A percentile compares a stretch with the other conserved stretches of the same genome.
Evolutionary conservation across 345 rosid species (phyloP).

Genomic region (Populus euphratica): DNA sequence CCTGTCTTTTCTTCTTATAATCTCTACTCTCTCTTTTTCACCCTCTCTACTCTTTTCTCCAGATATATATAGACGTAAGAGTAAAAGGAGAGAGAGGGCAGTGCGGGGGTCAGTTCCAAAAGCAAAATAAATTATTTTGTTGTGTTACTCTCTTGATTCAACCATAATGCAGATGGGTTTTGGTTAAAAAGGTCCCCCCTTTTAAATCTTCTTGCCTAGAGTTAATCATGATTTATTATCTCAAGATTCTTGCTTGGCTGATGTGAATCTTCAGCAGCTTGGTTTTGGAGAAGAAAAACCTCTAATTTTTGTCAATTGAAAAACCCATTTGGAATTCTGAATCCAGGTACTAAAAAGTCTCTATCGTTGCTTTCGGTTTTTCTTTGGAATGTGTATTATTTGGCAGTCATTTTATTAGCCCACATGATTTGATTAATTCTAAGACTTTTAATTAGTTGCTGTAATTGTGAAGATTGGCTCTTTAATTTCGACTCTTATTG

Average conservation of each 20-base stretch:
- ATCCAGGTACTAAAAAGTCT: slow-evolving; percentile 19
- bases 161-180: slow-evolving; percentile 9
- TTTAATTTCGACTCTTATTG: slow-evolving; percentile 12
- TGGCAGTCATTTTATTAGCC: background rate
- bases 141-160: background rate
- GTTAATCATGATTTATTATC: slow-evolving; percentile 29
- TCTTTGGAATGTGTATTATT: slow-evolving; percentile 9
- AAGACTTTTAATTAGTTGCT: background rate
- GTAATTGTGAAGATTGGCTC: background rate
- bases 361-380: slow-evolving; percentile 5
- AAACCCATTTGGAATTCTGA: background rate
- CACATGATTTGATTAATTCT: background rate
- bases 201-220: slow-evolving; percentile 7
- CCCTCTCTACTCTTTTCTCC: background rate
- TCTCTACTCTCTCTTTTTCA: background rate
- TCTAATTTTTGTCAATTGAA: slow-evolving; percentile 7
- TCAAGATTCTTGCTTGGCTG: slow-evolving; percentile 32
- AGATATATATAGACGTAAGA: no score
- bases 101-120: background rate
- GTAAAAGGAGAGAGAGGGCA: background rate
- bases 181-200: background rate
- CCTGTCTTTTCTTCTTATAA: background rate
- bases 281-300: background rate
- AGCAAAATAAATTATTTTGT: background rate
- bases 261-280: background rate